A percentile compares a stretch with the other conserved stretches of the same genome.
phyloP scores from a whole-genome alignment of 1,139 yeast genomes.

The Suhomyces bokatorum region DNA sequence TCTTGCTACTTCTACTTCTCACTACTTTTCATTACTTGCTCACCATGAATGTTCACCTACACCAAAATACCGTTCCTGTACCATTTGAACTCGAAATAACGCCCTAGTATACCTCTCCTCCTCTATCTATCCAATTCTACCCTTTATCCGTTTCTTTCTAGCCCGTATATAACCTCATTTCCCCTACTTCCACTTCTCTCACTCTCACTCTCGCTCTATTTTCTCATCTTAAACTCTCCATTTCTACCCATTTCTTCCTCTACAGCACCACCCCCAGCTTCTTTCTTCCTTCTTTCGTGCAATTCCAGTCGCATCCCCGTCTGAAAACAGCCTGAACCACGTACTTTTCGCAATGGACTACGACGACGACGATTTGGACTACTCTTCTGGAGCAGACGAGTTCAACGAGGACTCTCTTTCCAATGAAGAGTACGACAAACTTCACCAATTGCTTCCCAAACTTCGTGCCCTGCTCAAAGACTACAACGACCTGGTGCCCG shows the following conservation, averaged over 20 bases:
- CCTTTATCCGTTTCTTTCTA: too few relatives aligned
- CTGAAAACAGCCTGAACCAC: neutral
- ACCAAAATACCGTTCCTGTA: too few relatives aligned
- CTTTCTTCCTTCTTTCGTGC: neutral
- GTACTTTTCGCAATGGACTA: conserved; percentile 16
- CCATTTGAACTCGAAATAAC: too few relatives aligned
- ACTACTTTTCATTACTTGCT: too few relatives aligned
- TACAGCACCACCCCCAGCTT: neutral
- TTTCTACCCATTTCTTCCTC: neutral
- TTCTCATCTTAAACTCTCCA: neutral
- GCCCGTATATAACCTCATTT: too few relatives aligned
- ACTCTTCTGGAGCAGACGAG: conserved; percentile 41
- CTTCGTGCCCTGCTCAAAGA: conserved; percentile 35
- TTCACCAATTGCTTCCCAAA: conserved; percentile 43
- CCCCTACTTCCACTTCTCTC: too few relatives aligned
- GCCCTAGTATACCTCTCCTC: too few relatives aligned
- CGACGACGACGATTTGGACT: conserved; percentile 44
- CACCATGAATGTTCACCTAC: too few relatives aligned
- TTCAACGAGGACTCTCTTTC: conserved; percentile 44
- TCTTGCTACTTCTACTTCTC: too few relatives aligned
- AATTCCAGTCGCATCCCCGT: neutral
- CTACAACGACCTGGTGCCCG: conserved; percentile 50
- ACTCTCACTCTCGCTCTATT: neutral
- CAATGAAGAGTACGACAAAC: conserved; percentile 52
- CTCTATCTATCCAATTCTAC: too few relatives aligned